Conservation (phyloP, 2,329 filamentous ascomycete genomes). For the Trichoderma pleuroti region DNA sequence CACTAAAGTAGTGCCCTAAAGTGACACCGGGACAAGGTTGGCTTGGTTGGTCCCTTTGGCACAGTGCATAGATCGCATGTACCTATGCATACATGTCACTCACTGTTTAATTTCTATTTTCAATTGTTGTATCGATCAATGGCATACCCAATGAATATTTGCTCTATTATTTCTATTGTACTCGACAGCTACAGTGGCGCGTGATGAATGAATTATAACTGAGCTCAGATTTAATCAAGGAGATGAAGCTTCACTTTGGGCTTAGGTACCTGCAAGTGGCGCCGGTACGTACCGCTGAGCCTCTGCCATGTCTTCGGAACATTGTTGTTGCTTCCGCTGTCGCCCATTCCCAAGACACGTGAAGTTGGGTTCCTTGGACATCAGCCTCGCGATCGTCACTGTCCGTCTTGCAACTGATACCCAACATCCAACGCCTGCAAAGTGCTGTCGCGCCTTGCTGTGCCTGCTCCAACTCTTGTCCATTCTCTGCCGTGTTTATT, state of each 20-base stretch:
- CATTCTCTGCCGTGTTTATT: not conserved
- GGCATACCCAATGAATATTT: not conserved
- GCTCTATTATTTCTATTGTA: not conserved
- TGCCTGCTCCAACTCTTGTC: not conserved
- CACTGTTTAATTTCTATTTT: not conserved
- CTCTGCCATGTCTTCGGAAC: not conserved
- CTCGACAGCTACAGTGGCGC: not conserved
- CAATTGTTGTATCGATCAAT: not conserved
- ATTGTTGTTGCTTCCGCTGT: conserved; percentile 10
- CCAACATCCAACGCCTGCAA: not conserved
- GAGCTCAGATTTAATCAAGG: not conserved
- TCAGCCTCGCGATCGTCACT: conserved; percentile 13
- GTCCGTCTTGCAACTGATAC: not conserved
- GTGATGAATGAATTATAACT: not conserved
- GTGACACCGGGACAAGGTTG: not conserved
- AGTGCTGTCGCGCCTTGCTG: not conserved
- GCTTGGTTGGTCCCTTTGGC: not conserved
- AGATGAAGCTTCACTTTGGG: not conserved
- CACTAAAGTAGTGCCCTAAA: not conserved
- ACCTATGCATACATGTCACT: not conserved
- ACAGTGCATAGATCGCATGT: not conserved
- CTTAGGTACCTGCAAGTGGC: not conserved
- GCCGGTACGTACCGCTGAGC: not conserved
- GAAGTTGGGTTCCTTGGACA: conserved; percentile 16
- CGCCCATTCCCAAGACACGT: conserved; percentile 9